A percentile compares a stretch with the other conserved stretches of the same genome.
These are phyloP conservation scores for Xylariaceae sp. DNA, from an alignment of 2,329 filamentous ascomycete genomes.

Conservation along the genomic window DNA sequence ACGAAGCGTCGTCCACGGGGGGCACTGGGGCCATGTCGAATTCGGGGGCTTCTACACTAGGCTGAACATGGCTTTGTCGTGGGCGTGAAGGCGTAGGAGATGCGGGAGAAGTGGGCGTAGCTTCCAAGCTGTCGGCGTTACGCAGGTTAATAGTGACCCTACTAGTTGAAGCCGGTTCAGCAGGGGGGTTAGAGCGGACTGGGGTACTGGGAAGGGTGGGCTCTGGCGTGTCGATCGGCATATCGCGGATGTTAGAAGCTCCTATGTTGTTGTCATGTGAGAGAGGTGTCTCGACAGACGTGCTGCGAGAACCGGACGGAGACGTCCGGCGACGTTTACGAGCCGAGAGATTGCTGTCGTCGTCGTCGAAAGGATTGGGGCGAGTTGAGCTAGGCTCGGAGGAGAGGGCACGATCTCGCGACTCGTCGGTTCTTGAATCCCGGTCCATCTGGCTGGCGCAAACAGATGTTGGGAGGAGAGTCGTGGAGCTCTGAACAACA, in stretches of 20 bases:
- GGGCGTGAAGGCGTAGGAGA: conserved; percentile 35
- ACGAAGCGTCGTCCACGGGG: conserved; percentile 28
- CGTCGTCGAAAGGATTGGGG: conserved; percentile 59
- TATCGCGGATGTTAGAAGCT: conserved; percentile 32
- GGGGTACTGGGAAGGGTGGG: conserved; percentile 39
- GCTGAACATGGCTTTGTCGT: conserved; percentile 33
- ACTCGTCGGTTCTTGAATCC: conserved; percentile 44
- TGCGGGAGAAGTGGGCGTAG: conserved; percentile 39
- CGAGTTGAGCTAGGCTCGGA: conserved; percentile 58
- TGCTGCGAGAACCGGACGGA: conserved; percentile 48
- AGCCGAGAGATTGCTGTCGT: conserved; percentile 41
- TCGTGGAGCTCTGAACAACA: conserved; percentile 43
- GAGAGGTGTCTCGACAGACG: conserved; percentile 43
- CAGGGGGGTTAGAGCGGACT: conserved; percentile 30
- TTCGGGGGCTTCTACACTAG: conserved; percentile 44
- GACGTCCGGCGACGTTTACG: conserved; percentile 60
- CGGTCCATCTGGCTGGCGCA: conserved; percentile 50
- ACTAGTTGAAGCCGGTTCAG: conserved; percentile 45
- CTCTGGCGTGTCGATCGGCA: conserved; percentile 39
- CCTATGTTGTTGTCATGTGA: conserved; percentile 29
- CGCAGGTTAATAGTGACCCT: conserved; percentile 57
- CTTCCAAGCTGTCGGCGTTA: conserved; percentile 38
- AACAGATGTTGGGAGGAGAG: conserved; percentile 34
- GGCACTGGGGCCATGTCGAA: conserved; percentile 32
- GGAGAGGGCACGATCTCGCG: conserved; percentile 54